Base-by-base conservation (phyloP, 2,329 filamentous ascomycete genomes). In the Aspergillus intermedius region DNA sequence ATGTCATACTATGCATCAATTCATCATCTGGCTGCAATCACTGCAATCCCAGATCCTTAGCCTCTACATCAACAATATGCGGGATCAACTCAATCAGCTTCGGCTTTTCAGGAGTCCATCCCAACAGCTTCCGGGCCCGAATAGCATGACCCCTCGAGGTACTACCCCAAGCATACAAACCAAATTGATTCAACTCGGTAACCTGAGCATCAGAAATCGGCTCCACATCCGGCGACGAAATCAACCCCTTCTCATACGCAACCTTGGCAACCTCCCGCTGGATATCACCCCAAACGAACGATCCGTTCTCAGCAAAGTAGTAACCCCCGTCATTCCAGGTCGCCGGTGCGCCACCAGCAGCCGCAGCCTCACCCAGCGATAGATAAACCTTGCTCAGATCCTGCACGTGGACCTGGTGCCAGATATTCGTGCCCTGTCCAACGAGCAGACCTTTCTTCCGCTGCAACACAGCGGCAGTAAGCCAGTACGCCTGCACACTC, bases 71-170 rank as follows among this genome's bases (percentile, higher is more conserved):
- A 1, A 87, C 73, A 43, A 80, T 75, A 2, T 70, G 69, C 2
- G 77, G 74, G 23, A 86, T 65, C 45, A 78, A 69, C 9, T 83
- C 78, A 50, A 76, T 63, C 46, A 86, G 48, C 23, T 71, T 74
- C 19, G 68, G 68, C 43, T 76, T 65, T 48, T 62, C 55, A 9
- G 69, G 67, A 4, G 56, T 56, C 69, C 69, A 72, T 1, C 65
- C 68, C 43, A 72, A 54, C 45, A 72, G 51, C 49, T 69, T 69
- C 28, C 60, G 62, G 1, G 62, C 69, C 13, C 68, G 62, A 42
- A 67, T 59, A 4, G 69, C 61, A 50, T 59, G 58, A 8, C 67
- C 65, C 30, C 68, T 57, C 15, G 67, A 70, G 50, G 65, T 72
- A 5, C 58, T 64, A 15, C 68, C 68, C 67, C 67, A 70, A 28